A percentile compares a stretch with the other conserved stretches of the same genome.
phyloP scores from a whole-genome alignment of 192 early-diverging fungal species.

The Linnemannia schmuckeri region DNA sequence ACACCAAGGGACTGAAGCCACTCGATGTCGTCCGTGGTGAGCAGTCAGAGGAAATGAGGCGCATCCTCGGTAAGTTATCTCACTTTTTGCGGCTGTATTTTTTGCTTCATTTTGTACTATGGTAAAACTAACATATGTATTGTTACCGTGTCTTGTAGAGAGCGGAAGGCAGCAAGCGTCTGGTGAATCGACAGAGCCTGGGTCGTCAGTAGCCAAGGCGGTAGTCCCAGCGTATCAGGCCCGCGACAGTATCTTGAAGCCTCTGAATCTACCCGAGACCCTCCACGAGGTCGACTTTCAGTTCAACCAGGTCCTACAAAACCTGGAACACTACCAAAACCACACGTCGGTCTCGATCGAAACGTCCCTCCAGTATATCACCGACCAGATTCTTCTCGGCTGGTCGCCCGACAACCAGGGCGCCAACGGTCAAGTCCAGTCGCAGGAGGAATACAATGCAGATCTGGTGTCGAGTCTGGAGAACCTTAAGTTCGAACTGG shows the following conservation, averaged over 20 bases:
- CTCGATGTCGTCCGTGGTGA: constrained; percentile 61
- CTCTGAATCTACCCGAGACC: constrained; percentile 55
- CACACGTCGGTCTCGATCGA: constrained; percentile 63
- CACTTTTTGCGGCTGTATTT: constrained; percentile 1
- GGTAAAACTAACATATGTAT: no score
- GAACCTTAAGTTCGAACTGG: constrained; percentile 57
- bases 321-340: constrained; percentile 63
- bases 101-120: no score
- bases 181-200: constrained; percentile 14
- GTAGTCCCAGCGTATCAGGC: constrained; percentile 30
- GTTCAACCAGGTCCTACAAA: constrained; percentile 63
- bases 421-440: constrained; percentile 38
- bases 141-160: neutral
- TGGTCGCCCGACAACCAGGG: constrained; percentile 37
- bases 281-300: constrained; percentile 59
- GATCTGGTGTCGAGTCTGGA: constrained; percentile 49
- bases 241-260: constrained; percentile 49
- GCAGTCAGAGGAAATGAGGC: constrained; percentile 56
- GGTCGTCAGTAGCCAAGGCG: constrained; percentile 1
- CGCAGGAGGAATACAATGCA: constrained; percentile 45
- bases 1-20: constrained; percentile 60
- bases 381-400: constrained; percentile 57
- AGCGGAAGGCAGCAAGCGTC: constrained; percentile 16
- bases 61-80: constrained; percentile 39
- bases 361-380: constrained; percentile 58